These are phyloP conservation scores for Boletus smithii DNA, from an alignment of 1,284 basidiomycete species.

Conservation along the genomic window DNA sequence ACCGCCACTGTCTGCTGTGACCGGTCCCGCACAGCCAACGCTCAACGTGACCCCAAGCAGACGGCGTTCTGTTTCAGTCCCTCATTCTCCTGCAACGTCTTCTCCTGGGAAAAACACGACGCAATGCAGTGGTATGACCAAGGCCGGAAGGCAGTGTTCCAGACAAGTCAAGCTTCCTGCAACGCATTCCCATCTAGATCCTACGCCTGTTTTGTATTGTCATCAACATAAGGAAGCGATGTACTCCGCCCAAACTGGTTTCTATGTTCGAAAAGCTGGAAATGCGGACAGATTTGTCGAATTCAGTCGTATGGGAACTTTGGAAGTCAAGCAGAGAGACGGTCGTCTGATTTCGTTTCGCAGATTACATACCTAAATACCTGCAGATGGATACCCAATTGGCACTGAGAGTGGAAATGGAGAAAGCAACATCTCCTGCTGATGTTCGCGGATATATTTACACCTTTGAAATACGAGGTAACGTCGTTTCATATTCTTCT, in stretches of 20 bases:
- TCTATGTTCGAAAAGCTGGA: constrained; percentile 48
- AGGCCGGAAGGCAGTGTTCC: constrained; percentile 58
- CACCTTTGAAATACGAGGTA: constrained; percentile 71
- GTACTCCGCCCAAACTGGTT: constrained; percentile 47
- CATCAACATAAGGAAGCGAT: constrained; percentile 62
- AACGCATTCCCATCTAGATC: constrained; percentile 38
- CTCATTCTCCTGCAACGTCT: constrained; percentile 30
- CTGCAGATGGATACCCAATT: constrained; percentile 59
- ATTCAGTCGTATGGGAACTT: constrained; percentile 45
- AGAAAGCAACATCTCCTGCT: constrained; percentile 52
- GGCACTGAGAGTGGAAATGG: constrained; percentile 67
- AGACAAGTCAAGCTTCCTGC: constrained; percentile 54
- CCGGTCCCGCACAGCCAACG: constrained; percentile 5
- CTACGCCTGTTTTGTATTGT: constrained; percentile 52
- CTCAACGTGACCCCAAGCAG: constrained; percentile 14
- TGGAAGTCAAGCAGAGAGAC: neutral
- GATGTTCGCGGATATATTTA: constrained; percentile 76
- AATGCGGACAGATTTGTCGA: constrained; percentile 46
- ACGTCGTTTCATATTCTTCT: constrained; percentile 3
- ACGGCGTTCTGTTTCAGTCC: constrained; percentile 32
- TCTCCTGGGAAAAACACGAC: constrained; percentile 32
- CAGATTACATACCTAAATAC: constrained; percentile 70
- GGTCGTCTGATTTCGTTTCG: constrained; percentile 16
- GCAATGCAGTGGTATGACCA: constrained; percentile 66
- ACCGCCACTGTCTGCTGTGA: constrained; percentile 8